phyloP scores from a whole-genome alignment of 2,329 filamentous ascomycete species.

The Rugonectria rugulosa region DNA sequence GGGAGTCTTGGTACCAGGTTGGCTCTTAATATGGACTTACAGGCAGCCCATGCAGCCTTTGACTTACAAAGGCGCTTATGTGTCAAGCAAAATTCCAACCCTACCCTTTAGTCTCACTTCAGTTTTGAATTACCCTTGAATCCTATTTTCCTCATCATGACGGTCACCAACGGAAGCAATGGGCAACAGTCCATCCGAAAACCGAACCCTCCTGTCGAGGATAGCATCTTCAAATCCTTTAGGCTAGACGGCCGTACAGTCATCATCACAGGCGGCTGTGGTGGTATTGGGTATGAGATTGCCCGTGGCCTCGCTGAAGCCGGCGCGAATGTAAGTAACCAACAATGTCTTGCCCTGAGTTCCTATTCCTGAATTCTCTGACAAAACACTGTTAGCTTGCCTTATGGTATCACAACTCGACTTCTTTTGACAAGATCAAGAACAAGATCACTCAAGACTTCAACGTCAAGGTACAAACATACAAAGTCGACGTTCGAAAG shows the following conservation, averaged over 20 bases:
- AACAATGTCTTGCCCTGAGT: not conserved
- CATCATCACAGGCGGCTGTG: constrained; percentile 28
- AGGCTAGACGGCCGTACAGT: constrained; percentile 28
- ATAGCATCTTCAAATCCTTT: constrained; percentile 30
- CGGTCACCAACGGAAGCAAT: constrained; percentile 20
- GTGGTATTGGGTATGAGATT: constrained; percentile 26
- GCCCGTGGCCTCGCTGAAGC: constrained; percentile 26
- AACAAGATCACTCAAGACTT: constrained; percentile 25
- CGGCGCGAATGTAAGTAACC: constrained; percentile 23
- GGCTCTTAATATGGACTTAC: too few relatives aligned
- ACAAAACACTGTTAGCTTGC: constrained; percentile 18
- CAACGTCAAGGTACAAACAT: constrained; percentile 25
- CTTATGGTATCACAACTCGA: constrained; percentile 25
- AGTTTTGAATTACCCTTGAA: not conserved
- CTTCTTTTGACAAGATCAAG: constrained; percentile 13
- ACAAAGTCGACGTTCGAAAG: constrained; percentile 29
- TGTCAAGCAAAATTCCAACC: too few relatives aligned
- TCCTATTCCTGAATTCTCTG: too few relatives aligned
- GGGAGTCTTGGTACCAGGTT: too few relatives aligned
- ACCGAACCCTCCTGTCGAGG: constrained; percentile 34
- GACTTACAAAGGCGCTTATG: too few relatives aligned
- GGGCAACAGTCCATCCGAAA: constrained; percentile 28
- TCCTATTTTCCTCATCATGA: constrained; percentile 5
- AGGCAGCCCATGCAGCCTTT: too few relatives aligned
- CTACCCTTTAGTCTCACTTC: not conserved